Evolutionary conservation across 495 filamentous ascomycete species (phyloP).

Genomic region (Podospora comata): DNA sequence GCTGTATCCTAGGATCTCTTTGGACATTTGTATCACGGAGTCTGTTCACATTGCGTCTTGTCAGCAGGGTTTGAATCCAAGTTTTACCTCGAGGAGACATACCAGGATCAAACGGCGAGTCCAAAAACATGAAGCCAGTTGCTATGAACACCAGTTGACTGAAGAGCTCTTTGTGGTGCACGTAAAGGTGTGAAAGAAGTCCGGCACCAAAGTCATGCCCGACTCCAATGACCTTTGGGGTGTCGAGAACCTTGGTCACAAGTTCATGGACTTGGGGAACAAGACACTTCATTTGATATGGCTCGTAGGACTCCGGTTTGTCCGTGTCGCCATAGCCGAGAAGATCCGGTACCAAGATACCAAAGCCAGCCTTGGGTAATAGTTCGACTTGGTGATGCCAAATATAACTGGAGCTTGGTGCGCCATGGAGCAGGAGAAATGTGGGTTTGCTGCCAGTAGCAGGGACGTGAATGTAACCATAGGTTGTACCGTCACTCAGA

Average conservation of each 20-base stretch:
- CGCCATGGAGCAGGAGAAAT: conserved; percentile 46
- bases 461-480: conserved; percentile 35
- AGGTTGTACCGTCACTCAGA: conserved; percentile 29
- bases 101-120: conserved; percentile 13
- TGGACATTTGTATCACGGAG: conserved; percentile 17
- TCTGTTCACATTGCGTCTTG: neutral
- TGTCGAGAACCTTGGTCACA: conserved; percentile 32
- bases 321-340: conserved; percentile 50
- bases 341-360: conserved; percentile 47
- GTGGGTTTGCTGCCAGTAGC: conserved; percentile 26
- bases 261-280: conserved; percentile 38
- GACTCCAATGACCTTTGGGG: conserved; percentile 10
- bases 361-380: conserved; percentile 39
- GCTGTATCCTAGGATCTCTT: conserved; percentile 19
- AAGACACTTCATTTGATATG: conserved; percentile 39
- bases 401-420: conserved; percentile 42
- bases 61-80: neutral
- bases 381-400: conserved; percentile 44
- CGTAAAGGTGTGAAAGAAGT: conserved; percentile 19
- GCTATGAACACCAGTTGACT: conserved; percentile 25
- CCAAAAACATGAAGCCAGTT: conserved; percentile 18
- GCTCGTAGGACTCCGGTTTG: conserved; percentile 32
- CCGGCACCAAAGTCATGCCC: conserved; percentile 15
- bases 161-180: conserved; percentile 19
- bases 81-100: neutral